Evolutionary conservation across 1,139 yeast genomes (phyloP).

Genomic region (Blastobotrys raffinosifermentans): DNA sequence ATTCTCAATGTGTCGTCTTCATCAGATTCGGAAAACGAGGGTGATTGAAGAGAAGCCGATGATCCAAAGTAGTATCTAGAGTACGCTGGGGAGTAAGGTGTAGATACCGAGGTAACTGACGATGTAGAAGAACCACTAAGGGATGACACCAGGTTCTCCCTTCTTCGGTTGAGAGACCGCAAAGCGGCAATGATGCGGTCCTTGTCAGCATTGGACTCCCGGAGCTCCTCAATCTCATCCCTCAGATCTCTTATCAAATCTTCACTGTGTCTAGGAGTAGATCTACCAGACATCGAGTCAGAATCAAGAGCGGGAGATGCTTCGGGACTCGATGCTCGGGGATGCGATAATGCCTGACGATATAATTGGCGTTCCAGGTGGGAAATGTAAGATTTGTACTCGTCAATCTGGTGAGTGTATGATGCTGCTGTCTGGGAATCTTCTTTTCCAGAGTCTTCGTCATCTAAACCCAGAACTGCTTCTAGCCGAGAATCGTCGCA

Average conservation of each 20-base stretch:
- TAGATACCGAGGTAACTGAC: slow-evolving; percentile 5
- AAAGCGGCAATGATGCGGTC: slow-evolving; percentile 76
- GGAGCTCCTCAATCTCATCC: slow-evolving; percentile 63
- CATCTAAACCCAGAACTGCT: slow-evolving; percentile 25
- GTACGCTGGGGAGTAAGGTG: slow-evolving; percentile 17
- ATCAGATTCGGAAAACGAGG: slow-evolving; percentile 1
- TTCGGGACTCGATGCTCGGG: slow-evolving; percentile 3
- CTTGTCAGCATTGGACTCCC: slow-evolving; percentile 57
- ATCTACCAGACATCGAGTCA: slow-evolving; percentile 4
- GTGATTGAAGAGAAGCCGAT: slow-evolving; percentile 1
- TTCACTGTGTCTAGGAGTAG: slow-evolving; percentile 13
- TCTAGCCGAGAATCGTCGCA: slow-evolving; percentile 56
- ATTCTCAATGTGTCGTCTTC: neutral
- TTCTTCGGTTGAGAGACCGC: slow-evolving; percentile 26
- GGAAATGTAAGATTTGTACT: slow-evolving; percentile 54
- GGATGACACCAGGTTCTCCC: slow-evolving; percentile 22
- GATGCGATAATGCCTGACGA: slow-evolving; percentile 28
- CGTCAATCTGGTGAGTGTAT: slow-evolving; percentile 42
- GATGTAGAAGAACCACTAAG: slow-evolving; percentile 1
- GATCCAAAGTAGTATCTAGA: slow-evolving; percentile 18
- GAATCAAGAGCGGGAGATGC: slow-evolving; percentile 9
- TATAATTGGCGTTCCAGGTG: slow-evolving; percentile 58
- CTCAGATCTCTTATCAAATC: slow-evolving; percentile 50
- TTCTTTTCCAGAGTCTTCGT: slow-evolving; percentile 7
- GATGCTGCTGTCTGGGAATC: slow-evolving; percentile 5